Evolutionary conservation across 2,329 filamentous ascomycete genomes (phyloP).

Genomic region (Aspergillus fructus): DNA sequence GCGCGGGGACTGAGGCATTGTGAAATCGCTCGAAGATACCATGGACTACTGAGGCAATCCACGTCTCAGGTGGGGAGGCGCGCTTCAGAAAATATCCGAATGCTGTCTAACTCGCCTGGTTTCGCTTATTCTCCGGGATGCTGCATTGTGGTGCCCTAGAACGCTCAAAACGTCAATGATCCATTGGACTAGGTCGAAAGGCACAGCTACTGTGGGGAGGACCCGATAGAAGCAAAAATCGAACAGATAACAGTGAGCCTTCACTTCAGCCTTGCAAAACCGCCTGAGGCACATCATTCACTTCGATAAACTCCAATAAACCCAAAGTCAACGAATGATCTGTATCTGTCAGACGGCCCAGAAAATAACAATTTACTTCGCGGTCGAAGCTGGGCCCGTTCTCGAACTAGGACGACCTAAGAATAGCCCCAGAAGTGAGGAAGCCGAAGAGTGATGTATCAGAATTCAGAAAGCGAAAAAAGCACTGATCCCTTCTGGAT

Average conservation of each 20-base stretch:
- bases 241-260: neutral
- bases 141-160: conserved; percentile 12
- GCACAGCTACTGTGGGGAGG: conserved; percentile 7
- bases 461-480: conserved; percentile 8
- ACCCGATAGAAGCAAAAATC: neutral
- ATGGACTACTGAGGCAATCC: neutral
- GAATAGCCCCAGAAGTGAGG: neutral
- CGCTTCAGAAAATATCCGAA: conserved; percentile 11
- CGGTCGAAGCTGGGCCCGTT: neutral
- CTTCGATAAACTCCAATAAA: neutral
- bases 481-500: conserved; percentile 4
- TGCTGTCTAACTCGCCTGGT: conserved; percentile 9
- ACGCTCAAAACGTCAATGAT: conserved; percentile 9
- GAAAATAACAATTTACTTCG: neutral
- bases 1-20: neutral
- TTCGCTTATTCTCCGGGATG: conserved; percentile 20
- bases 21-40: neutral
- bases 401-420: conserved; percentile 1
- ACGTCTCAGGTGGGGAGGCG: neutral
- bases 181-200: conserved; percentile 8
- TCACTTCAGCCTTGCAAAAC: neutral
- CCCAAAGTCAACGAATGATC: neutral
- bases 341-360: neutral
- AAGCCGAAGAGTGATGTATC: conserved; percentile 4
- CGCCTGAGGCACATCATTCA: neutral